Percentiles rank a stretch among this genome's conserved stretches.
phyloP scores from a whole-genome alignment of 352 stramenopile species.

The Pythium oligandrum region DNA sequence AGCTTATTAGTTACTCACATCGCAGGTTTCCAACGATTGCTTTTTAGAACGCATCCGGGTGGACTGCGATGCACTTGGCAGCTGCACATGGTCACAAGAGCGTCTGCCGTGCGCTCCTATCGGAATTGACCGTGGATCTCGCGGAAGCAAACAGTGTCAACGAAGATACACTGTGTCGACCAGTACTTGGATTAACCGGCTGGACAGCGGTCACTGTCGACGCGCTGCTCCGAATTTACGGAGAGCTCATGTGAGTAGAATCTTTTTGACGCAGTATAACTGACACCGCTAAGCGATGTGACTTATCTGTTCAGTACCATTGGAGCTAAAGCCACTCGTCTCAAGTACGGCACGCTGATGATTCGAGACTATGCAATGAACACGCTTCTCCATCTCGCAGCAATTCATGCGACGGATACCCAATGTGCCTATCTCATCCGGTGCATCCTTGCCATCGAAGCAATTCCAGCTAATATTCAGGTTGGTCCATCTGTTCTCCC shows the following conservation, averaged over 20 bases:
- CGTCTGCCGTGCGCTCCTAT: constrained; percentile 24
- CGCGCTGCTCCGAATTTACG: constrained; percentile 42
- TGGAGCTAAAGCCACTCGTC: constrained; percentile 24
- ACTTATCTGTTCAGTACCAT: constrained; percentile 15
- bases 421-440: constrained; percentile 46
- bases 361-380: constrained; percentile 59
- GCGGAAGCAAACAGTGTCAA: constrained; percentile 2
- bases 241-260: constrained; percentile 32
- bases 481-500: constrained; percentile 10
- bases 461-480: constrained; percentile 32
- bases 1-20: too few relatives aligned
- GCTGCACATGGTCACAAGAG: constrained; percentile 38
- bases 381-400: constrained; percentile 45
- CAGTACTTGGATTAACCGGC: background rate
- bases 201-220: constrained; percentile 39
- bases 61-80: constrained; percentile 40
- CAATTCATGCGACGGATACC: constrained; percentile 27
- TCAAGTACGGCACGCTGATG: constrained; percentile 41
- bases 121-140: background rate
- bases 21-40: too few relatives aligned
- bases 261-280: background rate
- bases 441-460: constrained; percentile 32
- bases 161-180: background rate
- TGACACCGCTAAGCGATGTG: background rate
- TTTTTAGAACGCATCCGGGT: constrained; percentile 31